A percentile compares a stretch with the other conserved stretches of the same genome.
Evolutionary conservation across 352 stramenopile genomes (phyloP).

Genomic region (Pythium chondricola): DNA sequence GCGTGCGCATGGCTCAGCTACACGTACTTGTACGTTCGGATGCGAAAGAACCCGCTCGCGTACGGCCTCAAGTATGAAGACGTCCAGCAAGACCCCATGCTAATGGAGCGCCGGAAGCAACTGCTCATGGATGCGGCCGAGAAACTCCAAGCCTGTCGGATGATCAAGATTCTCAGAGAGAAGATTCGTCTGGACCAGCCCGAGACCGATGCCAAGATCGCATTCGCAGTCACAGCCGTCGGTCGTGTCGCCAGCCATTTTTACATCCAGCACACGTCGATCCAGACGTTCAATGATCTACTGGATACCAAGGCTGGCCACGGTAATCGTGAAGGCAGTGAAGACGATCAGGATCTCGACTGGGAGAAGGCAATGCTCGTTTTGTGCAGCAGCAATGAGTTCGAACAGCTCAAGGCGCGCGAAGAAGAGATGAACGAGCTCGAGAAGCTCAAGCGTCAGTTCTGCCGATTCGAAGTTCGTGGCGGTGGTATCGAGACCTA

Average conservation of each 20-base stretch:
- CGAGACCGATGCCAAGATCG: slow-evolving; percentile 35
- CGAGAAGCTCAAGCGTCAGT: slow-evolving; percentile 88
- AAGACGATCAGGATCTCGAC: slow-evolving; percentile 40
- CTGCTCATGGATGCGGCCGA: slow-evolving; percentile 71
- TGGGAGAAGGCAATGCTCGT: slow-evolving; percentile 71
- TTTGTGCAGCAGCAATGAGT: slow-evolving; percentile 89
- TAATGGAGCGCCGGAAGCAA: slow-evolving; percentile 62
- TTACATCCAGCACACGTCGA: slow-evolving; percentile 98
- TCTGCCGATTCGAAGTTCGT: slow-evolving; percentile 85
- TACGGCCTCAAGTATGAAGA: slow-evolving; percentile 97
- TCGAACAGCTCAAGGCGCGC: slow-evolving; percentile 94
- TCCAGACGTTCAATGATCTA: slow-evolving; percentile 97
- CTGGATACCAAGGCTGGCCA: slow-evolving; percentile 57
- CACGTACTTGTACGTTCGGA: slow-evolving; percentile 99
- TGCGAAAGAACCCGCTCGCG: slow-evolving; percentile 96
- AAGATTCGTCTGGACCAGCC: slow-evolving; percentile 23
- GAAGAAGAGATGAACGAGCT: slow-evolving; percentile 94
- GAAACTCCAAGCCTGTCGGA: slow-evolving; percentile 68
- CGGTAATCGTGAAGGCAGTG: neutral
- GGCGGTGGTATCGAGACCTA: slow-evolving; percentile 89
- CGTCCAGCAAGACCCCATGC: slow-evolving; percentile 84
- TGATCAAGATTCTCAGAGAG: slow-evolving; percentile 79
- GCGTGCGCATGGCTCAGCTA: slow-evolving; percentile 96
- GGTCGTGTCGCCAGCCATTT: slow-evolving; percentile 98
- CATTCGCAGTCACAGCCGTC: slow-evolving; percentile 94